Base-by-base conservation (phyloP, 495 filamentous ascomycete species). In the Talaromyces adpressus region DNA sequence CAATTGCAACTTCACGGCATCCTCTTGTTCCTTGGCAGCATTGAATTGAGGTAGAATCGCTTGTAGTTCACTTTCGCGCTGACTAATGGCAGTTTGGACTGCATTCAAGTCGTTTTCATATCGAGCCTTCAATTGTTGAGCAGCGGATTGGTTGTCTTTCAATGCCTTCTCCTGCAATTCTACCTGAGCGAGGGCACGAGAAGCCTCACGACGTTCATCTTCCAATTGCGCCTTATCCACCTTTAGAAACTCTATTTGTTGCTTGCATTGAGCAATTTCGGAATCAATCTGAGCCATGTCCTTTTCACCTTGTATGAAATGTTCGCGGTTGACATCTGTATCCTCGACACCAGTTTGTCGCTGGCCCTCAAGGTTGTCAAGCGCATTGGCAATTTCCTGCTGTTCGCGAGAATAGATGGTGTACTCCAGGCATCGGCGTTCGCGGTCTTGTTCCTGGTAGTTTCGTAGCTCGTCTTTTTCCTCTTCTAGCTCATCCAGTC, bases 381-480 rank as follows among this genome's bases (percentile, higher is more conserved):
- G 81, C 7, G 89, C 86, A 62, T 86, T 84, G 49, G 85, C 74
- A 45, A 94, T 88, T 30, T 88, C 88, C 25, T 88, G 82, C 69
- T 97, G 92, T 66, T 97, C 91, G 62, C 89, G 89, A 64, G 92
- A 87, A 70, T 96, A 91, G 67, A 97, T 96, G 2, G 92, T 91
- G 71, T 97, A 98, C 70, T 97, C 91, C 39, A 99, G 78, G 73
- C 92, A 96, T 63, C 93, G 83, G 57, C 92, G 86, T 71, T 99
- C 94, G 64, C 88, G 88, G 68, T 99, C 94, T 72, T 96, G 96
- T 52, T 97, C 92, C 71, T 98, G 93, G 67, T 89, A 99, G 18
- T 85, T 92, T 32, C 90, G 83, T 30, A 99, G 79, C 73, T 98
- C 95, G 65, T 98, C 91, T 72, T 97, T 98, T 72, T 99, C 94